Evolutionary conservation across 2,329 filamentous ascomycete species (phyloP).

Genomic region (Lachnellula occidentalis): DNA sequence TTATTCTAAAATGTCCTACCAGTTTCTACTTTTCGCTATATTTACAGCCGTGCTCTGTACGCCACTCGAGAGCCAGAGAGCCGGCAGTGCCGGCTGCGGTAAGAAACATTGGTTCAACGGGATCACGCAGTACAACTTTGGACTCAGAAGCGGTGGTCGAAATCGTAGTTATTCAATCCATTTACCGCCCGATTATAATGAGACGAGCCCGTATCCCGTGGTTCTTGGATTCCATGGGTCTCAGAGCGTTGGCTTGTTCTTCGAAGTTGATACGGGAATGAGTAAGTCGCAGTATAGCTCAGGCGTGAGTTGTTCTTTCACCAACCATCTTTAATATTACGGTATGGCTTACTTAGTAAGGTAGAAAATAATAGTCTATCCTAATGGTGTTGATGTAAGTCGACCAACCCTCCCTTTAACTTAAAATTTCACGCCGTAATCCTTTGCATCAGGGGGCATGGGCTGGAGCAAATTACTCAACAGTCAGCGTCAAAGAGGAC

Average conservation of each 20-base stretch:
- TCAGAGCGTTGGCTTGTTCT: not conserved
- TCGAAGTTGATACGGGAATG: not conserved
- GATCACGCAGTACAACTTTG: not conserved
- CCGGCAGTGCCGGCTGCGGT: not conserved
- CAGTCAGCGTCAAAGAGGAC: not conserved
- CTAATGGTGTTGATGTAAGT: not conserved
- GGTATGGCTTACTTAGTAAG: not conserved
- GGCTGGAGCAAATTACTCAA: not conserved
- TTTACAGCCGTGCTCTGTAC: too few relatives aligned
- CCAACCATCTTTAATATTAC: too few relatives aligned
- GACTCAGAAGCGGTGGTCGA: not conserved
- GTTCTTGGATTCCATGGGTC: not conserved
- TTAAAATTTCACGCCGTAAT: too few relatives aligned
- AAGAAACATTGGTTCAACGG: not conserved
- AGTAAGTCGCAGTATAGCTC: not conserved
- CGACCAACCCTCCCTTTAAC: too few relatives aligned
- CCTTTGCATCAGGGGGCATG: not conserved
- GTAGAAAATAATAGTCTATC: not conserved
- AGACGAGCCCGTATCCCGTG: not conserved
- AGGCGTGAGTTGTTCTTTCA: too few relatives aligned
- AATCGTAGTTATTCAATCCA: not conserved
- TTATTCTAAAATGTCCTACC: too few relatives aligned
- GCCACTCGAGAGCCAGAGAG: too few relatives aligned
- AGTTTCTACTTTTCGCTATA: too few relatives aligned
- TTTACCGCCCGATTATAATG: not conserved